These are phyloP conservation scores for Dictyostelium intermedium DNA, from an alignment of 78 protist species.

Conservation along the genomic window DNA sequence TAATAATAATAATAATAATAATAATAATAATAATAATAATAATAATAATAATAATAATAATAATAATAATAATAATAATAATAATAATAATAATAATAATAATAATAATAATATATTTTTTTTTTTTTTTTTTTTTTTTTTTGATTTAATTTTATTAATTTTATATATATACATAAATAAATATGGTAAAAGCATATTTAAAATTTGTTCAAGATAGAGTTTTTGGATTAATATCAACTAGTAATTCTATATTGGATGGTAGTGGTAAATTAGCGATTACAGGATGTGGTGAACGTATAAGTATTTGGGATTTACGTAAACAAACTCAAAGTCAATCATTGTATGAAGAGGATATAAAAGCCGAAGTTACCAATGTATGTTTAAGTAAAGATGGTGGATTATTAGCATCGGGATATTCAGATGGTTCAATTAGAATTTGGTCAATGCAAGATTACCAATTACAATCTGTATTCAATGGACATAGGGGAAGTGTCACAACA, in stretches of 20 bases:
- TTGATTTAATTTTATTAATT: too few species aligned
- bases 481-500: constrained; percentile 75
- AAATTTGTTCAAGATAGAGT: constrained; percentile 48
- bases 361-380: constrained; percentile 23
- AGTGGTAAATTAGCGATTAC: constrained; percentile 43
- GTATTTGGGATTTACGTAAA: constrained; percentile 63
- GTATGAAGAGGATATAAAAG: constrained; percentile 42
- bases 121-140: not conserved
- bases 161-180: not conserved
- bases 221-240: constrained; percentile 57
- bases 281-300: constrained; percentile 64
- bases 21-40: too few species aligned
- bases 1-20: too few species aligned
- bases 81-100: too few species aligned
- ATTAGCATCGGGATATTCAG: constrained; percentile 65
- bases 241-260: constrained; percentile 33
- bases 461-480: constrained; percentile 79
- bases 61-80: too few species aligned
- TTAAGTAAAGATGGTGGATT: constrained; percentile 23
- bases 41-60: too few species aligned
- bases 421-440: constrained; percentile 90
- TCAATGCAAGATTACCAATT: not conserved
- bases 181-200: constrained; percentile 74
- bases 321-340: not conserved
- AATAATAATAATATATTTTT: not conserved